Evolutionary conservation across 192 early-diverging fungal species (phyloP).

Genomic region (Phycomyces nitens): DNA sequence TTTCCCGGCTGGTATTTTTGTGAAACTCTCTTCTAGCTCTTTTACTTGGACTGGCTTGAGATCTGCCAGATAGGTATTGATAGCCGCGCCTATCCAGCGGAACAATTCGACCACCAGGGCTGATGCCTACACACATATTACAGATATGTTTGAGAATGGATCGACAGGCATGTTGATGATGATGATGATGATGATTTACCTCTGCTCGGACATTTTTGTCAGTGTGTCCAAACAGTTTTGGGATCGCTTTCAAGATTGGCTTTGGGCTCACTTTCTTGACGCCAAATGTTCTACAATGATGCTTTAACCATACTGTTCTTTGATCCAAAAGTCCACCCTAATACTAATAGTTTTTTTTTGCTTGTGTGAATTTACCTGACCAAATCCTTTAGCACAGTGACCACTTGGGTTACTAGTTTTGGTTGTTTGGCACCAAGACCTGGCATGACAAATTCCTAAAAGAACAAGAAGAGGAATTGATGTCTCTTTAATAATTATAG

Average conservation of each 20-base stretch:
- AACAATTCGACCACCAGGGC: constrained; percentile 83
- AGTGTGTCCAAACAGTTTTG: constrained; percentile 89
- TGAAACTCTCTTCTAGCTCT: constrained; percentile 86
- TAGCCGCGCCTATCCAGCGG: constrained; percentile 86
- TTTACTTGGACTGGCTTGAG: constrained; percentile 94
- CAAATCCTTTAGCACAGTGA: constrained; percentile 57
- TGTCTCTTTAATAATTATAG: constrained; percentile 5
- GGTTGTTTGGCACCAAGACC: constrained; percentile 88
- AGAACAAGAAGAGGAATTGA: neutral
- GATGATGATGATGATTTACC: no score
- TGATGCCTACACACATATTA: constrained; percentile 42
- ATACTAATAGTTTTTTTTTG: no score
- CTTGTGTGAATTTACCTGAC: constrained; percentile 39
- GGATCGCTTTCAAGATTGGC: constrained; percentile 77
- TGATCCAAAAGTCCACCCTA: no score
- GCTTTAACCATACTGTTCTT: no score
- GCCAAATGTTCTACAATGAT: constrained; percentile 66
- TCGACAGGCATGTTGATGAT: no score
- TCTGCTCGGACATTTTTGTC: constrained; percentile 92
- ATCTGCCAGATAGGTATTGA: constrained; percentile 73
- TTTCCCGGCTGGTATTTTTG: constrained; percentile 56
- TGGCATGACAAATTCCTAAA: constrained; percentile 69
- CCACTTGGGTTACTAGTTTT: constrained; percentile 79
- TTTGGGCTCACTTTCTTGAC: constrained; percentile 75
- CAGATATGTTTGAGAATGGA: constrained; percentile 8